Conservation (phyloP, 2,329 filamentous ascomycete species). For the Penicillium sp. region DNA sequence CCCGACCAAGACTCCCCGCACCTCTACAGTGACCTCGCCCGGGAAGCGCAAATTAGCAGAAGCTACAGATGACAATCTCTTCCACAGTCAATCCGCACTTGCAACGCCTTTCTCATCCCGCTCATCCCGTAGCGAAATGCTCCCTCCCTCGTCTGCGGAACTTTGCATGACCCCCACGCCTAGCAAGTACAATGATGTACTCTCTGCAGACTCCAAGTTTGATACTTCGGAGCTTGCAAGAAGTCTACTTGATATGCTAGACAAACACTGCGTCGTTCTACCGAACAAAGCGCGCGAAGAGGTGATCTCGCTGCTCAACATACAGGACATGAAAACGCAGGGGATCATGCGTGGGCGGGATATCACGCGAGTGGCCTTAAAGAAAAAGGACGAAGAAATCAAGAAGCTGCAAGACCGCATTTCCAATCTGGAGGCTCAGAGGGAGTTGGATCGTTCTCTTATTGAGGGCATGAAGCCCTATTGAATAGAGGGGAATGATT, state of each 20-base stretch:
- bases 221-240: conserved; percentile 24
- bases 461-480: conserved; percentile 28
- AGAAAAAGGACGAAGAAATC: conserved; percentile 64
- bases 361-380: conserved; percentile 60
- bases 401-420: conserved; percentile 66
- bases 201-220: conserved; percentile 19
- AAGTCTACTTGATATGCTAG: conserved; percentile 35
- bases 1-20: conserved; percentile 40
- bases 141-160: conserved; percentile 29
- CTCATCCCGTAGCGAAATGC: conserved; percentile 2
- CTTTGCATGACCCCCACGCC: conserved; percentile 36
- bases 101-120: conserved; percentile 16
- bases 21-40: conserved; percentile 33
- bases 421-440: conserved; percentile 55
- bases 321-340: conserved; percentile 57
- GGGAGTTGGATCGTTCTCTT: conserved; percentile 52
- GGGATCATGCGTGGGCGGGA: conserved; percentile 67
- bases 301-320: conserved; percentile 49
- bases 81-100: neutral
- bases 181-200: conserved; percentile 30
- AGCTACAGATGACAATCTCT: conserved; percentile 13
- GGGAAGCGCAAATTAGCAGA: conserved; percentile 39
- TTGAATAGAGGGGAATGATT: neutral
- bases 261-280: conserved; percentile 35
- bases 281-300: conserved; percentile 36